Conservation (phyloP, 1,139 yeast genomes). For the Taphrina confusa region DNA sequence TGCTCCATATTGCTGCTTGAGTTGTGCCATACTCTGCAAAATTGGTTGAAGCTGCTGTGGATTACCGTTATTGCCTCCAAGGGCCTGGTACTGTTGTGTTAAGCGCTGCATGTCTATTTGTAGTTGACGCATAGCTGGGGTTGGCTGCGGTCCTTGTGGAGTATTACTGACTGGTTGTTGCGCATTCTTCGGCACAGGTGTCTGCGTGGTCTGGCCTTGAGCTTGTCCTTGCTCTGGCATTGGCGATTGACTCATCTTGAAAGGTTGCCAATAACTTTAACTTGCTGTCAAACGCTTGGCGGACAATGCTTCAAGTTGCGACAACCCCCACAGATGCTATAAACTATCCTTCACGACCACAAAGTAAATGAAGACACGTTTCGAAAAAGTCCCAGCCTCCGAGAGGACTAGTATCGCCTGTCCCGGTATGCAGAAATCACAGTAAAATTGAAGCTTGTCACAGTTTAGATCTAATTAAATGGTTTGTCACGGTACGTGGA, state of each 20-base stretch:
- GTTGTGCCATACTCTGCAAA: constrained; percentile 24
- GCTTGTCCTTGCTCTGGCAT: constrained; percentile 10
- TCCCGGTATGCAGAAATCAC: no score
- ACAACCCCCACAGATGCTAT: no score
- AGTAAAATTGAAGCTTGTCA: no score
- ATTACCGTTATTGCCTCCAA: constrained; percentile 22
- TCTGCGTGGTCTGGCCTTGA: not conserved
- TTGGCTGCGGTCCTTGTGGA: constrained; percentile 22
- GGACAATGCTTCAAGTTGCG: no score
- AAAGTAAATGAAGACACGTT: no score
- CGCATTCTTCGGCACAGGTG: constrained; percentile 1
- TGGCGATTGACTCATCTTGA: constrained; percentile 18
- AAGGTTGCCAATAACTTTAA: no score
- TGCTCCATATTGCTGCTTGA: constrained; percentile 24
- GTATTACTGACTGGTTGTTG: not conserved
- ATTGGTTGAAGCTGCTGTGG: constrained; percentile 12
- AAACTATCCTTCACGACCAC: no score
- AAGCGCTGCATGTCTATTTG: constrained; percentile 25
- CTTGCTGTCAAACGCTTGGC: no score
- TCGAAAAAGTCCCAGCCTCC: no score
- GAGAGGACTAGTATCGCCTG: no score
- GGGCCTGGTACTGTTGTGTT: constrained; percentile 17
- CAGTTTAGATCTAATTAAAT: no score
- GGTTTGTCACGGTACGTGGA: no score
- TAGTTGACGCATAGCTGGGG: constrained; percentile 28